A percentile compares a stretch with the other conserved stretches of the same genome.
Conservation (phyloP, 2,329 filamentous ascomycete genomes). For the Aspergillus aculeatus region DNA sequence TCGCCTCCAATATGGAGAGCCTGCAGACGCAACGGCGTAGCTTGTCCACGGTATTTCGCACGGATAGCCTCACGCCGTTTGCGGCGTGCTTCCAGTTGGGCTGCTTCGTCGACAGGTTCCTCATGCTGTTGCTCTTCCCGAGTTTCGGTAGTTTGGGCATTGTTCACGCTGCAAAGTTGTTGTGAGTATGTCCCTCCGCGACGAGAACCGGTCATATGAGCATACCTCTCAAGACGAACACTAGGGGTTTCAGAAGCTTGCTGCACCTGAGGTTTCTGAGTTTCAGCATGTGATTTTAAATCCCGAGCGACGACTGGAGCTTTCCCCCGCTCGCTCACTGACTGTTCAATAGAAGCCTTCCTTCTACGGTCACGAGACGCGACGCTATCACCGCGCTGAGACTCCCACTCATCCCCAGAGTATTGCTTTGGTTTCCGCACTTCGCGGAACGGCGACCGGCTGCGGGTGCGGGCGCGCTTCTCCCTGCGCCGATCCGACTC, state of each 20-base stretch:
- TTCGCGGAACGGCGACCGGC: conserved; percentile 47
- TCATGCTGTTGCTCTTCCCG: conserved; percentile 45
- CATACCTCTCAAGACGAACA: conserved; percentile 43
- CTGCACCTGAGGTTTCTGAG: conserved; percentile 59
- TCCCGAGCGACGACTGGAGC: conserved; percentile 59
- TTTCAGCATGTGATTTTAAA: conserved; percentile 67
- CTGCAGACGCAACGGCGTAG: conserved; percentile 72
- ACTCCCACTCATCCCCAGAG: conserved; percentile 35
- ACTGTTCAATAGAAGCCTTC: conserved; percentile 56
- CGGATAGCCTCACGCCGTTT: conserved; percentile 81
- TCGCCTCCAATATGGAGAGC: conserved; percentile 66
- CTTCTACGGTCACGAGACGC: conserved; percentile 41
- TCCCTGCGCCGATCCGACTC: conserved; percentile 50
- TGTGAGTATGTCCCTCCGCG: conserved; percentile 12
- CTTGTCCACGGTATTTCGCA: conserved; percentile 71
- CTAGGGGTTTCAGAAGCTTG: conserved; percentile 45
- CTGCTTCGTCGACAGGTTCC: conserved; percentile 72
- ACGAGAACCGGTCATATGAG: conserved; percentile 18
- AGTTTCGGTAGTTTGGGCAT: conserved; percentile 9
- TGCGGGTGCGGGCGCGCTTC: conserved; percentile 58
- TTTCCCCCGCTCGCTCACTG: conserved; percentile 64
- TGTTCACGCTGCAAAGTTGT: conserved; percentile 17
- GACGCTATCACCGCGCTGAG: conserved; percentile 26
- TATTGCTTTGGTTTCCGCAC: conserved; percentile 40
- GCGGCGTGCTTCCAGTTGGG: conserved; percentile 79